Percentiles rank a stretch among this genome's conserved stretches.
Conservation (phyloP, 2,329 filamentous ascomycete genomes). For the Stagonosporopsis cucurbitacearum region DNA sequence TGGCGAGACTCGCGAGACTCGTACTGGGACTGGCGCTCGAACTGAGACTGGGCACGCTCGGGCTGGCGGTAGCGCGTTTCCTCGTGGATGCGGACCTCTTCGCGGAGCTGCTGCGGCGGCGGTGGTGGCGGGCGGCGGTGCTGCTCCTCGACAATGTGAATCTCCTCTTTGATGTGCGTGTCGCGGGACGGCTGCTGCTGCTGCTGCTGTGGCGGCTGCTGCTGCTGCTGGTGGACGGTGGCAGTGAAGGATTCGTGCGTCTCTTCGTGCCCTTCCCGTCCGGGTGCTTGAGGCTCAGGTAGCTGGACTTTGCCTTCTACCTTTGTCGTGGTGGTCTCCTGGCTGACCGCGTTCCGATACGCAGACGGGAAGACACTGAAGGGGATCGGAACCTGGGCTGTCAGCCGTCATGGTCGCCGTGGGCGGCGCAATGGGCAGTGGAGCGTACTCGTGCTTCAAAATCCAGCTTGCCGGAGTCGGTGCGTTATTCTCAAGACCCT, state of each 20-base stretch:
- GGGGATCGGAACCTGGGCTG: conserved; percentile 71
- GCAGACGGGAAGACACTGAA: conserved; percentile 99
- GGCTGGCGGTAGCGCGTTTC: conserved; percentile 39
- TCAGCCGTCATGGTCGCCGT: conserved; percentile 16
- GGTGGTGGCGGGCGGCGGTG: conserved; percentile 70
- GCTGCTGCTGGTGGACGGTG: conserved; percentile 54
- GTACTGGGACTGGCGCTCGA: conserved; percentile 26
- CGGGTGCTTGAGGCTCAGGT: conserved; percentile 74
- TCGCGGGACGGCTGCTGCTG: conserved; percentile 36
- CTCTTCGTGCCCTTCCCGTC: conserved; percentile 97
- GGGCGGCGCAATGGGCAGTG: neutral
- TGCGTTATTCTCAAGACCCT: conserved; percentile 74
- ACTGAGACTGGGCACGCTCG: conserved; percentile 39
- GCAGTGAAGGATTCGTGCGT: conserved; percentile 61
- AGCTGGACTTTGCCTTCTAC: conserved; percentile 89
- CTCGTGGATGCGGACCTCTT: conserved; percentile 46
- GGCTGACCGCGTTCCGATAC: conserved; percentile 71
- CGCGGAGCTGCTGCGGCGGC: conserved; percentile 33
- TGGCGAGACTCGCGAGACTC: conserved; percentile 31
- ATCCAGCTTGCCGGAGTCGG: conserved; percentile 96
- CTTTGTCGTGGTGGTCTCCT: conserved; percentile 72
- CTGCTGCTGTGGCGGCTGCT: neutral
- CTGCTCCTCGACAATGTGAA: conserved; percentile 82
- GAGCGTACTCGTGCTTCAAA: conserved; percentile 92
- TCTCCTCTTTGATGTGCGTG: conserved; percentile 78